Base-by-base conservation (phyloP, 345 rosid genomes). In the Psidium friedrichsthalianum region DNA sequence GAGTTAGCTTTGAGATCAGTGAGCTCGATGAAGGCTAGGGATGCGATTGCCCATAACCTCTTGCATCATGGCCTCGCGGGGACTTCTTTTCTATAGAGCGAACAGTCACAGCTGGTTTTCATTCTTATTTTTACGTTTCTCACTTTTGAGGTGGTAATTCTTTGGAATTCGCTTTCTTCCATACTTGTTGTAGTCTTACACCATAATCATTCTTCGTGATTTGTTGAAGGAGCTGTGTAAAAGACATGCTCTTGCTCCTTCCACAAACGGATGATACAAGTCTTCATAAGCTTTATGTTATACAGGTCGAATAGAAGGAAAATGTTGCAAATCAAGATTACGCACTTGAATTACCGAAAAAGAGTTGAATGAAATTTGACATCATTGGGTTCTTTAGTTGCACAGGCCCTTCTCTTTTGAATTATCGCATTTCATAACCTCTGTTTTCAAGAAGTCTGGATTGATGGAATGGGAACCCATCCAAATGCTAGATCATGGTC, bases 61-160 rank as follows among this genome's bases (percentile, higher is more conserved):
- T 85, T 87, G 85, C 89, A 87, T 51, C 87, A 87, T 56, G 89
- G 89, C 64, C 87, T 87, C 24, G 89, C 85, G 3, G 87, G 87
- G 52, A 32, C 89, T n/a, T 49, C 87, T 74, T 87, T 87, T 82
- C 86, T 84, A 2, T 84, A 87, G 59, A n/a, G 51, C n/a, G 14
- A 82, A 83, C 36, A 44, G 29, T 40, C n/a, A 16, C 27, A 25
- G 52, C 42, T 53, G 47, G 54, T 47, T 44, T 56, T n/a, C 4
- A 18, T 47, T 59, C 25, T 83, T 32, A 56, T 20, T 85, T 59
- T 57, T 51, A 51, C 18, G 53, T 81, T 53, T 51, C 18, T 54
- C 36, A 81, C 52, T 84, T 84, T 8, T 3, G 44, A 36, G n/a
- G 57, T 56, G 74, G 74, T 49, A 20, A 83, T 58, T 61, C 56